phyloP scores from a whole-genome alignment of 2,329 filamentous ascomycete species.

The Fusarium caatingaense region DNA sequence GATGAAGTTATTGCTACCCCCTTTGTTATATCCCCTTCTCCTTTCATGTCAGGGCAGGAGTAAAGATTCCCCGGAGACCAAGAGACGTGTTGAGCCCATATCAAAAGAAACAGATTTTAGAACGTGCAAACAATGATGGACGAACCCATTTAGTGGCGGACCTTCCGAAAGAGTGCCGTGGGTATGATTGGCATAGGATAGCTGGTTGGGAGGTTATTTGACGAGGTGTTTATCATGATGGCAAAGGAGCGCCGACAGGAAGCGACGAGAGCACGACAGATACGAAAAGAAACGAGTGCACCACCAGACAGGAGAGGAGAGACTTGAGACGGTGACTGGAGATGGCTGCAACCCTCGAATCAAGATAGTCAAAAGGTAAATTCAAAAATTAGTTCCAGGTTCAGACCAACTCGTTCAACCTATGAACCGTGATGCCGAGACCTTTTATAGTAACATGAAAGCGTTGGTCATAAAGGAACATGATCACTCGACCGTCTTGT shows the following conservation, averaged over 20 bases:
- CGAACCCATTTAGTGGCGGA: conserved; percentile 41
- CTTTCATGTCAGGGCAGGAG: conserved; percentile 44
- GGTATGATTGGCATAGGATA: conserved; percentile 40
- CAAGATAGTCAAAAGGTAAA: conserved; percentile 25
- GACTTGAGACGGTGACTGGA: conserved; percentile 18
- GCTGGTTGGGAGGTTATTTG: conserved; percentile 11
- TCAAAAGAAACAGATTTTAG: conserved; percentile 47
- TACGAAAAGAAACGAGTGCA: conserved; percentile 8
- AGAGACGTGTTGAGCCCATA: conserved; percentile 43
- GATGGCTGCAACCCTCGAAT: conserved; percentile 1
- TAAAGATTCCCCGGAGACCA: conserved; percentile 46
- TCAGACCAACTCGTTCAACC: background rate
- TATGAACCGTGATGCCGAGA: background rate
- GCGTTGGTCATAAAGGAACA: background rate
- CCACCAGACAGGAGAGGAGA: conserved; percentile 18
- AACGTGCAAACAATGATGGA: conserved; percentile 48
- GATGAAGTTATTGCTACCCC: conserved; percentile 42
- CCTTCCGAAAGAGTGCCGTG: conserved; percentile 42
- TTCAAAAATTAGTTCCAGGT: conserved; percentile 26
- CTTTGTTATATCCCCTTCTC: conserved; percentile 46
- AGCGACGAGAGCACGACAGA: background rate
- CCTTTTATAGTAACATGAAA: background rate
- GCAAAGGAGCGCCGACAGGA: conserved; percentile 5
- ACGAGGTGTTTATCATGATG: conserved; percentile 2
- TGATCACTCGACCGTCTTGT: background rate